Evolutionary conservation across 1,139 yeast genomes (phyloP).

Genomic region (Nakaseomyces glabratus): DNA sequence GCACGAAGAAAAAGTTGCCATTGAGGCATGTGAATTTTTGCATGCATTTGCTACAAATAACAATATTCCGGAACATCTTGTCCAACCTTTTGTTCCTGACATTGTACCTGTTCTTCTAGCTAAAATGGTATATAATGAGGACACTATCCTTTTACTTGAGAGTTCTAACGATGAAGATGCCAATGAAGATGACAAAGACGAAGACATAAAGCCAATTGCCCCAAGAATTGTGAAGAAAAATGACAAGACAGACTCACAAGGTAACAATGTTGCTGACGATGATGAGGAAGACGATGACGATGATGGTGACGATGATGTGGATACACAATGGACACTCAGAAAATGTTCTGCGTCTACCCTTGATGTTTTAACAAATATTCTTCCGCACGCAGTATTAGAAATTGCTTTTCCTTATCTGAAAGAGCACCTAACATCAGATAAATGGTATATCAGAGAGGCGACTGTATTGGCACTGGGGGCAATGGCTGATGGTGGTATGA

Average conservation of each 20-base stretch:
- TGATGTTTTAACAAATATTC: constrained; percentile 63
- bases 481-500: constrained; percentile 79
- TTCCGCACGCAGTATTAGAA: constrained; percentile 59
- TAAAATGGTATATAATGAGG: constrained; percentile 84
- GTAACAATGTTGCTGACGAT: constrained; percentile 34
- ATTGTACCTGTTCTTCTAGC: constrained; percentile 68
- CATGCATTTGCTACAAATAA: constrained; percentile 63
- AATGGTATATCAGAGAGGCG: constrained; percentile 90
- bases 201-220: constrained; percentile 78
- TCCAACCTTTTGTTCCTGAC: constrained; percentile 47
- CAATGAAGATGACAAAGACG: constrained; percentile 63
- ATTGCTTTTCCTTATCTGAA: constrained; percentile 69
- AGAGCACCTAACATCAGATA: constrained; percentile 53
- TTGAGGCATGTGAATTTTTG: constrained; percentile 90
- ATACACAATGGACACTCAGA: constrained; percentile 74
- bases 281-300: constrained; percentile 28
- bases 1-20: constrained; percentile 62
- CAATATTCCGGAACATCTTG: constrained; percentile 41
- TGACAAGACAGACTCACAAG: constrained; percentile 17
- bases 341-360: constrained; percentile 92
- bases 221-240: constrained; percentile 51
- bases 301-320: constrained; percentile 32
- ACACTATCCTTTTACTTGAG: constrained; percentile 64
- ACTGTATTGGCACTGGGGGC: constrained; percentile 94
- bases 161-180: constrained; percentile 59